Base-by-base conservation (phyloP, 2,329 filamentous ascomycete genomes). In the Pseudogymnoascus sp. region DNA sequence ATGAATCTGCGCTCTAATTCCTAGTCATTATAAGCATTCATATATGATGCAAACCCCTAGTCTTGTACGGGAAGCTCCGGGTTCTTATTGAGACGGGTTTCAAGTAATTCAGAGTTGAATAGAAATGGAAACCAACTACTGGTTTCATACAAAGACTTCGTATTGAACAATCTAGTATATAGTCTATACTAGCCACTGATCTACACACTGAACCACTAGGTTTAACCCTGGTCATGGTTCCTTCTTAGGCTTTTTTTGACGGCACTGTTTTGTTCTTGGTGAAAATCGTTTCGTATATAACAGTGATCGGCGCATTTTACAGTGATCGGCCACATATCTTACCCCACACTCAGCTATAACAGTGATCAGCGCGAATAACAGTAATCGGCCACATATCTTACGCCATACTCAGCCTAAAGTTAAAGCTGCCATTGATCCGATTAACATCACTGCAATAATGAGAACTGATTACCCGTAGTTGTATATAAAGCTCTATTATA, bases 391-490 rank as follows among this genome's bases (percentile, higher is more conserved):
- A 53, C 14, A 53, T 31, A 53, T 53, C 46, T 53, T 53, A 53
- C 23, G 25, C 46, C n/a, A 31, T n/a, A 53, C 46, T 53, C 46
- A 53, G 46, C 46, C 46, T 53, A 53, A 53, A 53, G 25, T 31
- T 53, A 3, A 11, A 28, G 25, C 7, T 53, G 46, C 46, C 46
- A 53, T 53, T 53, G 25, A 53, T 53, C 46, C 46, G 46, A 53
- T 53, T 18, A n/a, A 53, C n/a, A 53, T 8, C 14, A 31, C 4
- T 53, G 23, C 14, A 31, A 12, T 31, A 53, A 53, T 18, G 25
- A 31, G 8, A 31, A 53, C 31, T 31, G 8, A 53, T 53, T 11
- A 6, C 46, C n/a, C 14, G 46, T 11, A 11, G 25, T 16, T 53
- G 9, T 53, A 31, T 53, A 53, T 53, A 53, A 53, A 53, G 46